Base-by-base conservation (phyloP, 805 yeast species). In the Wickerhamiella lipophila region DNA sequence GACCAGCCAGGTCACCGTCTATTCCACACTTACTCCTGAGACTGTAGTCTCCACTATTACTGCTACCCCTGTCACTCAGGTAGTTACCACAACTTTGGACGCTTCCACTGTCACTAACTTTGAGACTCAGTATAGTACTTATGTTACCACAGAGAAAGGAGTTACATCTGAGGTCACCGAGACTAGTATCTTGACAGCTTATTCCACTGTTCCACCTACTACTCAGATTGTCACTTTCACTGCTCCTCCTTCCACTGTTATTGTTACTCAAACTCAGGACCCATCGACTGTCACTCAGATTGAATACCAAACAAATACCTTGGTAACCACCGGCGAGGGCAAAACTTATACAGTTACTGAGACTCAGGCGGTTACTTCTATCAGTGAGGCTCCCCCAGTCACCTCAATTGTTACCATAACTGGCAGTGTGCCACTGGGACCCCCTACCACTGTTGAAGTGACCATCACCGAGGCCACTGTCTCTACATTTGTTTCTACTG, bases 41-140 rank as follows among this genome's bases (percentile, higher is more conserved):
- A 21, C 26, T 13, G 12, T 32, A 3, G 23, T 22, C 15, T 19
- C 46, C 6, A 42, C 46, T 21, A 32, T 29, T 25, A 32, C 35
- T 13, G 19, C 35, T 4, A 18, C 46, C n/a, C 39, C 25, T 13
- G 27, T 11, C 21, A 42, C 46, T 21, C 25, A 29, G 27, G 25
- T 29, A 5, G 46, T 42, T 18, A 42, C 46, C 15, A 32, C 35
- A 3, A 42, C 46, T 16, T 3, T 42, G 16, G 26, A 21, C 2
- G 46, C 46, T 3, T 42, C 46, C 13, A 42, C 46, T 13, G 21
- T 42, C 29, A 42, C 46, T 19, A 23, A 42, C 16, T 15, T 22
- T n/a, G 39, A 29, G 25, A 42, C 46, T 22, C 29, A 42, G 39
- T 12, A 15, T 9, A 42, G 38, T 11, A 21, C 35, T 6, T 32